Evolutionary conservation across 2,329 filamentous ascomycete genomes (phyloP), one percentile per base, ranked within the genome.

Genomic region (Fusarium floridanum): DNA sequence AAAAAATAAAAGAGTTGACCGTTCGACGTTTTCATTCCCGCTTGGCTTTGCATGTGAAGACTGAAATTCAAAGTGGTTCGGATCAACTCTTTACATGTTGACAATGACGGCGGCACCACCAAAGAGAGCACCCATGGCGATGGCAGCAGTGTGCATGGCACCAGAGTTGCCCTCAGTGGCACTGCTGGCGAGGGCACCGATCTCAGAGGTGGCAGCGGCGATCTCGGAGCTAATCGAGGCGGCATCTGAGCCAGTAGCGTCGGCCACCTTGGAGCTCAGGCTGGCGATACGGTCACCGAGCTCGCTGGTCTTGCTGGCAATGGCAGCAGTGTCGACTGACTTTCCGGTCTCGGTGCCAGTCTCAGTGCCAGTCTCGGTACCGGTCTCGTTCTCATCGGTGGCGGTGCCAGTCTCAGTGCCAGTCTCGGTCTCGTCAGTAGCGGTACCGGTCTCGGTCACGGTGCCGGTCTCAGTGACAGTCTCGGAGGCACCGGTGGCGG

Each of bases 51-150:
- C 36, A 27, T 37, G 16, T 39, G 56, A 41, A n/a, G 34, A 71
- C 63, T 48, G 43, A 64, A 45, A 22, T 70, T n/a, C 20, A 61
- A 65, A 34, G 20, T 43, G 14, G 29, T 41, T 20, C 32, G 7
- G 22, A 53, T 20, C 36, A 16, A 43, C 27, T 16, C 53, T 76
- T 82, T 86, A 88, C 76, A 87, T 66, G 81, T 87, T 86, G 76
- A 79, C 82, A 57, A 87, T 72, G 61, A 86, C 67, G 61, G 85
- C 86, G 4, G 84, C 85, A 75, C 86, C 86, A 27, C 86, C 86
- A 59, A 87, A 79, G 67, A 88, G 80, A 27, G 85, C 86, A 36
- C 86, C 86, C 56, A 88, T 79, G 22, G 83, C 86, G 48, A 87
- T 74, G 32, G 82, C 85, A 32, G 81, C 86, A 17, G 85, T 86